phyloP scores from a whole-genome alignment of 2,329 filamentous ascomycete species.

The Botrytis porri region DNA sequence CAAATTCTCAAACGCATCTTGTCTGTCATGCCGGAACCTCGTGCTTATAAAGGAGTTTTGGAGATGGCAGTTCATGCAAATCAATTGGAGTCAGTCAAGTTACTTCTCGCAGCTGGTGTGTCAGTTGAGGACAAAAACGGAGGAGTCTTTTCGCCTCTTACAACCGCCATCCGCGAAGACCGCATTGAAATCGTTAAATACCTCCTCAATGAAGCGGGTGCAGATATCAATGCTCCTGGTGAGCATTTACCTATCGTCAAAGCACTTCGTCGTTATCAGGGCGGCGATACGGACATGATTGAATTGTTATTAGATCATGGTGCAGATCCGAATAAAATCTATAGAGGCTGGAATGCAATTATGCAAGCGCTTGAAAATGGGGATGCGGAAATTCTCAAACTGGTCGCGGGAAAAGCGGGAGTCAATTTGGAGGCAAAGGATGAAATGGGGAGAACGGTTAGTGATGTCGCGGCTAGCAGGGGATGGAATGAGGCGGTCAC shows the following conservation, averaged over 20 bases:
- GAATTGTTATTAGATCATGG: conserved; percentile 61
- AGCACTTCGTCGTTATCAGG: conserved; percentile 57
- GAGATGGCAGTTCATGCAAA: conserved; percentile 66
- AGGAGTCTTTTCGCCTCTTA: conserved; percentile 68
- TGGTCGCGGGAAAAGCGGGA: conserved; percentile 49
- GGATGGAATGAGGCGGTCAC: conserved; percentile 56
- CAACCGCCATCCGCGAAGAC: conserved; percentile 63
- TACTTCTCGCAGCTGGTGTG: conserved; percentile 44
- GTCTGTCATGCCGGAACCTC: conserved; percentile 54
- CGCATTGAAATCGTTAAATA: conserved; percentile 58
- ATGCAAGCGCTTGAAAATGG: conserved; percentile 66
- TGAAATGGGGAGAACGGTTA: conserved; percentile 52
- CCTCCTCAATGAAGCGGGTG: conserved; percentile 59
- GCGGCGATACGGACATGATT: conserved; percentile 57
- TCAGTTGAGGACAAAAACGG: conserved; percentile 70
- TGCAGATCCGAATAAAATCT: conserved; percentile 65
- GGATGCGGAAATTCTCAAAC: conserved; percentile 51
- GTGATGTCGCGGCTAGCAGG: conserved; percentile 56
- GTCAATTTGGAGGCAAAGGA: conserved; percentile 53
- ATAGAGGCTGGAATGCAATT: conserved; percentile 63
- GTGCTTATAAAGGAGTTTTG: conserved; percentile 63
- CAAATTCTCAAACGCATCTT: conserved; percentile 58
- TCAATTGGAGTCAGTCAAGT: conserved; percentile 64
- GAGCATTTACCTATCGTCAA: conserved; percentile 72
- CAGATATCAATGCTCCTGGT: conserved; percentile 64